Evolutionary conservation across 106 monocot genomes (phyloP).

Genomic region (Platanthera zijinensis): DNA sequence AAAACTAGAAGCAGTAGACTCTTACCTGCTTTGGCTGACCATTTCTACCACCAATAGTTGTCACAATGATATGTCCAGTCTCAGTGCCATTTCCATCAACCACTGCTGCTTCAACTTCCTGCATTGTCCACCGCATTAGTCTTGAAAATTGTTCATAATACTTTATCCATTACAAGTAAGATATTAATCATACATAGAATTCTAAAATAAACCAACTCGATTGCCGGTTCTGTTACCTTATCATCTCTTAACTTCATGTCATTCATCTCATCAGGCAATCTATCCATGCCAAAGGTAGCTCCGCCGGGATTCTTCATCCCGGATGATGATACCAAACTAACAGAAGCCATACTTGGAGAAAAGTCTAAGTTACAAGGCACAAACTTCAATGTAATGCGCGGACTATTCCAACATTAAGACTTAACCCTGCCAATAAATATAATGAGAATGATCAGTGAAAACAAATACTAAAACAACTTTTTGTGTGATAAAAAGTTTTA

Average conservation of each 20-base stretch:
- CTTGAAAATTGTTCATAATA: background rate
- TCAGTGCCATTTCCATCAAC: slow-evolving; percentile 31
- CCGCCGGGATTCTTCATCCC: slow-evolving; percentile 16
- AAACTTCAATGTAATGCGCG: background rate
- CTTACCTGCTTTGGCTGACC: slow-evolving; percentile 34
- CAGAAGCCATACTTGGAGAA: slow-evolving; percentile 18
- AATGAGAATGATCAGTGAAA: background rate
- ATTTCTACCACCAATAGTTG: slow-evolving; percentile 39
- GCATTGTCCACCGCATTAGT: background rate
- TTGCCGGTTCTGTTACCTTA: slow-evolving; percentile 7
- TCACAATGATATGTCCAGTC: slow-evolving; percentile 28
- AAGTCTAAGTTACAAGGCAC: background rate
- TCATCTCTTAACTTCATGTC: slow-evolving; percentile 30
- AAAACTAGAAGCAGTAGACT: background rate
- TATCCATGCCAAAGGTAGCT: slow-evolving; percentile 18
- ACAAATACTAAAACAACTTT: no score
- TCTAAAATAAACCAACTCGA: background rate
- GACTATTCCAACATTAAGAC: background rate
- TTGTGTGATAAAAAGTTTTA: no score
- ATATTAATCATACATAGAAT: background rate
- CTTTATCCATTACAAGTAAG: background rate
- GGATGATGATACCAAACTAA: slow-evolving; percentile 17
- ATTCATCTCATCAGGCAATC: slow-evolving; percentile 27
- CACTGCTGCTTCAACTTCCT: slow-evolving; percentile 28
- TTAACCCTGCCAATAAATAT: background rate